These are phyloP conservation scores for Linum trigynum DNA, from an alignment of 345 rosid species.

Conservation along the genomic window DNA sequence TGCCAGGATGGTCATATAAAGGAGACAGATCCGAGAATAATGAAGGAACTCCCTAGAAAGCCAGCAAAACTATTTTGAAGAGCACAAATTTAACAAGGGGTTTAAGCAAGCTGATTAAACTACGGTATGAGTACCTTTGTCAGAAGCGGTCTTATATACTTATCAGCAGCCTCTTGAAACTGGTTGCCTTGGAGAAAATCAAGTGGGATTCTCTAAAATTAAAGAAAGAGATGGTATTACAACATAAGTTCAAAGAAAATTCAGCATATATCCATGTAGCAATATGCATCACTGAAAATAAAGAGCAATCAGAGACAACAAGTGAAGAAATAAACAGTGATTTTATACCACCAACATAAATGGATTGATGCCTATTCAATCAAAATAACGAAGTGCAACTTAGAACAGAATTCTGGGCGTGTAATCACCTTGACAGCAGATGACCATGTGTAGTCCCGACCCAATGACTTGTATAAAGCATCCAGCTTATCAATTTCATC, in stretches of 20 bases:
- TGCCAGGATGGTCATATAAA: slow-evolving; percentile 66
- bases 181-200: slow-evolving; percentile 84
- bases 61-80: slow-evolving; percentile 11
- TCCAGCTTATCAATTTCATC: slow-evolving; percentile 69
- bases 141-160: slow-evolving; percentile 73
- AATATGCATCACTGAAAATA: neutral
- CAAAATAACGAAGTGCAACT: neutral
- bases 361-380: neutral
- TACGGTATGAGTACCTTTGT: slow-evolving; percentile 46
- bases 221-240: neutral
- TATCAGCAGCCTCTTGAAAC: slow-evolving; percentile 71
- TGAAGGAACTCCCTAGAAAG: slow-evolving; percentile 88
- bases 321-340: no score
- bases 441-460: slow-evolving; percentile 65
- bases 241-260: neutral
- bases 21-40: slow-evolving; percentile 94
- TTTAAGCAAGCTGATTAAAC: neutral
- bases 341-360: neutral
- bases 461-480: slow-evolving; percentile 67
- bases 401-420: slow-evolving; percentile 6
- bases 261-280: neutral
- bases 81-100: slow-evolving; percentile 5
- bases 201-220: slow-evolving; percentile 79
- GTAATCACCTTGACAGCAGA: slow-evolving; percentile 84
- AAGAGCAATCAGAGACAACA: no score